Evolutionary conservation across 306 rosid species (phyloP).

Genomic region (Myrica gale): DNA sequence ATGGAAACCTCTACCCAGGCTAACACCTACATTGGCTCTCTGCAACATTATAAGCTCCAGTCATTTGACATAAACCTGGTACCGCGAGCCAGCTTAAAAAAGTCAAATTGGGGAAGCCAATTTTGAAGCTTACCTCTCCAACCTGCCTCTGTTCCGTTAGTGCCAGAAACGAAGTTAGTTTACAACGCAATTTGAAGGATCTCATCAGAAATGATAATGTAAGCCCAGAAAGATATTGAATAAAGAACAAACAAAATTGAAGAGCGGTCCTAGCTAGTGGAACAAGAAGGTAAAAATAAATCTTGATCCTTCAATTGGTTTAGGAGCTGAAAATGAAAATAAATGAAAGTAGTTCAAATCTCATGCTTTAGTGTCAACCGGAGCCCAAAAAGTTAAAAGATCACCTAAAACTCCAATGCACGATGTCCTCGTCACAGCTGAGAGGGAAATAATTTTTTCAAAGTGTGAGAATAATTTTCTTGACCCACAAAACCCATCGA

Average conservation of each 20-base stretch:
- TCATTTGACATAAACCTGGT: not conserved
- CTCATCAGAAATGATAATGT: not conserved
- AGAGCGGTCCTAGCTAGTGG: no score
- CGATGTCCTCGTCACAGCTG: no score
- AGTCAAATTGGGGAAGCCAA: not conserved
- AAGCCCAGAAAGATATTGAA: not conserved
- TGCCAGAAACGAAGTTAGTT: not conserved
- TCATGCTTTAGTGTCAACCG: no score
- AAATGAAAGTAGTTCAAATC: not conserved
- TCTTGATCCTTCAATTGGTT: not conserved
- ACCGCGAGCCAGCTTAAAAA: not conserved
- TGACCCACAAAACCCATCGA: not conserved
- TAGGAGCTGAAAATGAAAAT: not conserved
- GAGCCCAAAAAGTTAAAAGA: no score
- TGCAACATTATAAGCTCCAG: not conserved
- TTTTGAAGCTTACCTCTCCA: not conserved
- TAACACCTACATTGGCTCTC: not conserved
- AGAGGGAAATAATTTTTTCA: no score
- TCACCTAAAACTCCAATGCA: no score
- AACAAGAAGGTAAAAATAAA: no score
- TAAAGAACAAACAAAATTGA: not conserved
- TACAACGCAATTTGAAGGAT: not conserved
- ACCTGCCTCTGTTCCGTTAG: not conserved
- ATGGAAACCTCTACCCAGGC: not conserved
- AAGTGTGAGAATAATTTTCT: no score